Base-by-base conservation (phyloP, 2,329 filamentous ascomycete species). In the Cercospora nicotianae region DNA sequence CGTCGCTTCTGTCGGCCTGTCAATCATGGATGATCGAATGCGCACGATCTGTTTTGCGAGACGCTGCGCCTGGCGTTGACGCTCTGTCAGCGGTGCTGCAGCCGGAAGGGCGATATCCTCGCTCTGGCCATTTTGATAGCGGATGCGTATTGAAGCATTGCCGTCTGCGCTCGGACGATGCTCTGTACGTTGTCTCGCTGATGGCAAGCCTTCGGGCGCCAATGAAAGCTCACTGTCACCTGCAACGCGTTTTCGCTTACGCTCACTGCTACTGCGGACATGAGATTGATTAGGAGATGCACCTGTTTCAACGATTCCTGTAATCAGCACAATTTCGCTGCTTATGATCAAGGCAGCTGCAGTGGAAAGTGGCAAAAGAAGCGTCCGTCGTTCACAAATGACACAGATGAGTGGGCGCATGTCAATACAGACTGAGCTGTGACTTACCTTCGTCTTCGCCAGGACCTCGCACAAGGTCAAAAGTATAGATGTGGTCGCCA, bases 101-200 rank as follows among this genome's bases (percentile, higher is more conserved):
- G 39, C 23, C 8, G 81, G 78, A 16, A 89, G 80, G 1, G 83
- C 81, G 31, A 89, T 85, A 69, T 89, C 83, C 72, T 88, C 86
- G 60, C 82, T 84, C 60, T 88, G 84, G 1, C 87, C 87, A 72
- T 89, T 89, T 10, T 83, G 83, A 72, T 88, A 89, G 9, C 85
- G 84, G 2, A 89, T 83, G 55, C 85, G 79, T 36, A 89, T 79
- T 2, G 87, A 82, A 36, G 86, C 79, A 13, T 84, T 70, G 23
- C 67, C 70, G 12, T 64, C 74, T 3, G 75, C 73, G 31, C 77
- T 72, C 10, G 77, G 77, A 57, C 80, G 81, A 23, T 60, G 33
- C 10, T 82, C 81, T 9, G 83, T 84, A 59, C 82, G 81, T 69
- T 83, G 83, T 31, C 83, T 81, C 65, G 85, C 83, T 18, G 80